Evolutionary conservation across 2,329 filamentous ascomycete genomes (phyloP).

Genomic region (Aspergillus amoenus): DNA sequence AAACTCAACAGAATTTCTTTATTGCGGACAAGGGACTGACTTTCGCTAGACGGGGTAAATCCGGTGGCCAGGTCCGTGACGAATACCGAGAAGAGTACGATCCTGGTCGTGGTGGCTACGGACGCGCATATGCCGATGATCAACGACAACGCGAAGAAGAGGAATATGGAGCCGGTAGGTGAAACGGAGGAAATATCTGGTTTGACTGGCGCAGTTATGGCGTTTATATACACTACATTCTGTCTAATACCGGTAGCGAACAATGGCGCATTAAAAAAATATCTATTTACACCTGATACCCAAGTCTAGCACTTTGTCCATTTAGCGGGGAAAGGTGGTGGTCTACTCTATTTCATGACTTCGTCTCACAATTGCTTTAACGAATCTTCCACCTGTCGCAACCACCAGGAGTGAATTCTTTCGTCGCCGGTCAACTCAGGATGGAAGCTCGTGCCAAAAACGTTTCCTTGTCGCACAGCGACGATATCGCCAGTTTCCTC

Average conservation of each 20-base stretch:
- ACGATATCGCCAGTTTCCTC: conserved; percentile 69
- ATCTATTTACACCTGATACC: conserved; percentile 29
- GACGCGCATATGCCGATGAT: conserved; percentile 71
- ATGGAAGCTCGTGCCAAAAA: conserved; percentile 93
- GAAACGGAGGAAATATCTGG: conserved; percentile 9
- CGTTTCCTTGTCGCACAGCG: conserved; percentile 84
- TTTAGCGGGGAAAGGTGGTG: conserved; percentile 17
- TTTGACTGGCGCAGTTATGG: conserved; percentile 29
- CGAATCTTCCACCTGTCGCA: conserved; percentile 64
- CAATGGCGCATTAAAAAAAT: conserved; percentile 16
- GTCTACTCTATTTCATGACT: conserved; percentile 17
- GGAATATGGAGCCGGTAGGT: conserved; percentile 59
- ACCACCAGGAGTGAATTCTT: conserved; percentile 92
- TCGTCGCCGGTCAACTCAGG: conserved; percentile 87
- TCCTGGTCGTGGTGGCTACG: conserved; percentile 86
- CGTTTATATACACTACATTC: conserved; percentile 33
- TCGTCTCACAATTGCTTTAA: conserved; percentile 27
- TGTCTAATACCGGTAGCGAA: conserved; percentile 28
- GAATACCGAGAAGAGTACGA: conserved; percentile 98
- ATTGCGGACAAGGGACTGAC: background rate
- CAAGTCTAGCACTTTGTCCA: conserved; percentile 18
- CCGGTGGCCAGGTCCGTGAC: conserved; percentile 92
- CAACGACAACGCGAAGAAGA: conserved; percentile 57
- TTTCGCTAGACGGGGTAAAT: conserved; percentile 70
- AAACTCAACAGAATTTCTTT: conserved; percentile 3